A percentile compares a stretch with the other conserved stretches of the same genome.
Evolutionary conservation across 306 rosid species (phyloP).

Genomic region (Sechiopsis laciniata): DNA sequence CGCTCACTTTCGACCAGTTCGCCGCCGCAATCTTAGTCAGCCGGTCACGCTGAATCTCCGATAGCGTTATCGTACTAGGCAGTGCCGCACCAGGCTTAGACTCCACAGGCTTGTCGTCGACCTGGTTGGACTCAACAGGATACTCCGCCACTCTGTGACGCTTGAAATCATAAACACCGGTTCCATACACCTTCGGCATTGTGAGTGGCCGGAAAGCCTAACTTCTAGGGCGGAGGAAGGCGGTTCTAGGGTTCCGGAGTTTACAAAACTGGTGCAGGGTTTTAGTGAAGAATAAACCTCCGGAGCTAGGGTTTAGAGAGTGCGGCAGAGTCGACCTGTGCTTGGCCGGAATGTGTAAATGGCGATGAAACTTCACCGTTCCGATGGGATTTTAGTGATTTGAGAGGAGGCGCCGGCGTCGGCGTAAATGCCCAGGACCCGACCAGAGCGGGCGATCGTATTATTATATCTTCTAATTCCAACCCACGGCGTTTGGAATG

Average conservation of each 20-base stretch:
- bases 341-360: background rate
- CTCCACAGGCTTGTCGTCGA: slow-evolving; percentile 43
- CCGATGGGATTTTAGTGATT: background rate
- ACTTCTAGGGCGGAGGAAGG: background rate
- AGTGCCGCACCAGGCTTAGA: slow-evolving; percentile 47
- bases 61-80: slow-evolving; percentile 62
- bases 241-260: background rate
- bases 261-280: background rate
- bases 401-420: slow-evolving; percentile 4
- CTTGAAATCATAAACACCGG: slow-evolving; percentile 75
- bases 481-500: background rate
- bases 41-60: slow-evolving; percentile 85
- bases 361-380: background rate
- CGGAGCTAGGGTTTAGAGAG: background rate
- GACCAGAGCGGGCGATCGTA: slow-evolving; percentile 6
- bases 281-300: slow-evolving; percentile 19
- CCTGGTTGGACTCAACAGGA: slow-evolving; percentile 42
- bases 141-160: slow-evolving; percentile 96
- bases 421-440: slow-evolving; percentile 8
- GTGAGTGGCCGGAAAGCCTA: background rate
- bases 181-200: slow-evolving; percentile 88
- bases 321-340: slow-evolving; percentile 3
- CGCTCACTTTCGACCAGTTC: slow-evolving; percentile 59
- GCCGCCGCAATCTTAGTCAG: slow-evolving; percentile 76
- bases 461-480: background rate